phyloP scores from a whole-genome alignment of 2,329 filamentous ascomycete genomes.

The Trichoderma harzianum region DNA sequence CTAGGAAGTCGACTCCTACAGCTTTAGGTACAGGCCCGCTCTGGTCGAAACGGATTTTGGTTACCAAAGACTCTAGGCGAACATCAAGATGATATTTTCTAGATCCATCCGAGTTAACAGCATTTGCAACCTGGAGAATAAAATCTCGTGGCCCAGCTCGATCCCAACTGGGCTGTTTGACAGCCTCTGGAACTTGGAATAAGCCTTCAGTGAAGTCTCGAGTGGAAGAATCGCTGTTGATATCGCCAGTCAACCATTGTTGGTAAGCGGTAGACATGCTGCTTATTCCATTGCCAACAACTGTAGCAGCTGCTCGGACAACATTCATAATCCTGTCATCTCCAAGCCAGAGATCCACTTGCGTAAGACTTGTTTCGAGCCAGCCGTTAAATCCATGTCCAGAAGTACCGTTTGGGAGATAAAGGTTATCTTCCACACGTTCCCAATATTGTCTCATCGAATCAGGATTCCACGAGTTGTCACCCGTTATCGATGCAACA shows the following conservation, averaged over 20 bases:
- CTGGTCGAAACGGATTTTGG: too few species aligned
- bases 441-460: constrained; percentile 58
- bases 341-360: too few species aligned
- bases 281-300: too few species aligned
- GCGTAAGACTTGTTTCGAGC: constrained; percentile 44
- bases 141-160: too few species aligned
- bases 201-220: too few species aligned
- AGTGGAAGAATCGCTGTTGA: too few species aligned
- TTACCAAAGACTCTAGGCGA: constrained; percentile 37
- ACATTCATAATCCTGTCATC: too few species aligned
- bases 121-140: constrained; percentile 21
- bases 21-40: constrained; percentile 38
- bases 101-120: constrained; percentile 44
- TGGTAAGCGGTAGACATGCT: too few species aligned
- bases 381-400: constrained; percentile 59
- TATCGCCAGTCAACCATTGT: too few species aligned
- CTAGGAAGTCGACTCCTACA: constrained; percentile 48
- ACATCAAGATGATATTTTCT: constrained; percentile 54
- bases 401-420: constrained; percentile 35
- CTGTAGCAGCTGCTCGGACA: too few species aligned
- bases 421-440: constrained; percentile 48
- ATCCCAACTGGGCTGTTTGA: too few species aligned
- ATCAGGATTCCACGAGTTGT: constrained; percentile 50
- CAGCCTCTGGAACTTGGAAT: too few species aligned
- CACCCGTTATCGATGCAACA: constrained; percentile 45